Evolutionary conservation across 176 grass and related monocot species (phyloP), one percentile per base, ranked within the genome.

Genomic region (Bromus sterilis): DNA sequence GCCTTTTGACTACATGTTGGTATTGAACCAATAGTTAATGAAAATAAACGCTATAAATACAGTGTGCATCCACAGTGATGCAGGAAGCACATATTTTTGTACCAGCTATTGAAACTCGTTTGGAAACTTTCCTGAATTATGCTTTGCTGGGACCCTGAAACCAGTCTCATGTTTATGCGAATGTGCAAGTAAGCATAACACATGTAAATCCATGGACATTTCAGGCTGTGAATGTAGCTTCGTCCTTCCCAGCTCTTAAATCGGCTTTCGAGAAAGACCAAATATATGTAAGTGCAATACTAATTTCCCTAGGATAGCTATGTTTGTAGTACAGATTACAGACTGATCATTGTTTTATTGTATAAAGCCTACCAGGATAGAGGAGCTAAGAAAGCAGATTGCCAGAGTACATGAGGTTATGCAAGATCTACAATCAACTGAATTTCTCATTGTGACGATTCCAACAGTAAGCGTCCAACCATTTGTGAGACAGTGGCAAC

Each of bases 381-480:
- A 78, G 56, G 56, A 56, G 63, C 0, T 49, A 24, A 77, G 41
- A 29, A 31, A 82, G 40, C 29, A 49, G 11, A 5, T 40, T 76
- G 40, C 51, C 31, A 70, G 39, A 77, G 49, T 36, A 58, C 39
- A 18, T 34, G 62, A 82, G 53, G 6, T 87, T 71, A 71, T 78
- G 49, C 24, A 49, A 40, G 43, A 87, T 40, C 41, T 79, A 63
- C 32, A 41, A 37, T 71, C 41, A 82, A 62, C 62, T 40, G 79
- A 87, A 71, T 82, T 87, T 58, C 37, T 87, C 55, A 63, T 63
- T 62, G 73, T 82, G 23, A 87, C 74, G 6, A 64, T 83, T 72
- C 86, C 73, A 55, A 78, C 33, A 32, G 64, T 87, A 83, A 87
- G 55, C 28, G 25, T 24, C 15, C 30, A 24, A 30, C 32, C 16